Evolutionary conservation across 129 eudicot species (phyloP), one percentile per base, ranked within the genome.

Genomic region (Centella asiatica): DNA sequence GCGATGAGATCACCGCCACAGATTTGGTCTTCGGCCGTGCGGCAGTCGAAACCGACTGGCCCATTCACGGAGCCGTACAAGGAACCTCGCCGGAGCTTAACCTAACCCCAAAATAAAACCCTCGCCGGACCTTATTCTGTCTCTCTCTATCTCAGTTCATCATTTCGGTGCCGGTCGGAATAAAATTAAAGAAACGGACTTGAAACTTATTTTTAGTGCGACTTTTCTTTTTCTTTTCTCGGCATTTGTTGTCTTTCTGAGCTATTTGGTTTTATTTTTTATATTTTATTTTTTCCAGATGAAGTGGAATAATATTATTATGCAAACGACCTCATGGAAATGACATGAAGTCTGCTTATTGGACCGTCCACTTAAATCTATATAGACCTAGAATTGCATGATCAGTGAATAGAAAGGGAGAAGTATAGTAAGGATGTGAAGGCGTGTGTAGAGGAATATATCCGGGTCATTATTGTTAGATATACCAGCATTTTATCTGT

Each of bases 31-130:
- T 45, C 11, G 42, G 39, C 46, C 44, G 66, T 57, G 76, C 75
- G 54, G 65, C 49, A 63, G 83, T 66, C 56, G 83, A 81, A 42
- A 81, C 25, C 47, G 69, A 60, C 52, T 81, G 83, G 66, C 74
- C 79, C 83, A 81, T 81, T 77, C 78, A 77, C 83, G 72, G 77
- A 70, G 66, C 69, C 39, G 63, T 19, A 61, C 32, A 37, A 37
- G 26, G 47, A 36, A 28, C n/a, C 47, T 24, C 51, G 51, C 23
- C 51, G 51, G 0, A 2, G 9, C 10, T 17, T 3, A n/a, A 17
- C 51, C n/a, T 24, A n/a, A 36, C 36, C 12, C 13, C 17, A 33
- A 26, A 53, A 34, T 19, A 18, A 14, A 14, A 14, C 19, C 18
- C 31, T 19, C 42, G 12, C 8, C 42, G n/a, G n/a, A n/a, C 14